Evolutionary conservation across 768 basidiomycete genomes (phyloP).

Genomic region (Lentinus tigrinus): DNA sequence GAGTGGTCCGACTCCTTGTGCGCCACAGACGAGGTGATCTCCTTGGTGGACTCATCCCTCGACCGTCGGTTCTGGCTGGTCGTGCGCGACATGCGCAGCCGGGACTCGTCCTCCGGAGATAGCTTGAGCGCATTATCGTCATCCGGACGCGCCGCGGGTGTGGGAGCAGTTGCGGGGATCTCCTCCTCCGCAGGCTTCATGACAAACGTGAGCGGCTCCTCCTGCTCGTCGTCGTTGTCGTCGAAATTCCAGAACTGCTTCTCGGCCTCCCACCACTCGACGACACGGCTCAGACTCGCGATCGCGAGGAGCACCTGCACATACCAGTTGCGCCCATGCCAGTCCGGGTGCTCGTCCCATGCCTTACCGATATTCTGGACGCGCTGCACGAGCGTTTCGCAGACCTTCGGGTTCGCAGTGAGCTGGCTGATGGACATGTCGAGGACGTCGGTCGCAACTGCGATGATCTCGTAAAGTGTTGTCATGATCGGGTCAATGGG

Average conservation of each 20-base stretch:
- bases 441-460: slow-evolving; percentile 87
- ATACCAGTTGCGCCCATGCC: slow-evolving; percentile 98
- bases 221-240: slow-evolving; percentile 84
- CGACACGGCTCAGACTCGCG: slow-evolving; percentile 92
- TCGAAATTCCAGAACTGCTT: slow-evolving; percentile 99
- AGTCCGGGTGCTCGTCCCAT: slow-evolving; percentile 98
- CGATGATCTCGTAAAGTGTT: slow-evolving; percentile 88
- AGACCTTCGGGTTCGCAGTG: slow-evolving; percentile 80
- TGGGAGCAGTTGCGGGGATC: slow-evolving; percentile 36
- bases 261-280: slow-evolving; percentile 99
- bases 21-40: slow-evolving; percentile 33
- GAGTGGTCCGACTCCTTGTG: slow-evolving; percentile 22
- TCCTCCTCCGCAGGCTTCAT: slow-evolving; percentile 81
- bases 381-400: slow-evolving; percentile 83
- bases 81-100: slow-evolving; percentile 48
- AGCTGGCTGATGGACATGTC: slow-evolving; percentile 89
- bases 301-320: slow-evolving; percentile 94
- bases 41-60: slow-evolving; percentile 58
- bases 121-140: slow-evolving; percentile 39
- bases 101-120: slow-evolving; percentile 51
- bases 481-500: slow-evolving; percentile 88
- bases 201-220: slow-evolving; percentile 91
- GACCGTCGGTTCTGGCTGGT: slow-evolving; percentile 52
- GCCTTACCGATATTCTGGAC: slow-evolving; percentile 90
- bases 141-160: slow-evolving; percentile 37